Conservation (phyloP, 106 monocot genomes). For the Agapanthus africanus region DNA sequence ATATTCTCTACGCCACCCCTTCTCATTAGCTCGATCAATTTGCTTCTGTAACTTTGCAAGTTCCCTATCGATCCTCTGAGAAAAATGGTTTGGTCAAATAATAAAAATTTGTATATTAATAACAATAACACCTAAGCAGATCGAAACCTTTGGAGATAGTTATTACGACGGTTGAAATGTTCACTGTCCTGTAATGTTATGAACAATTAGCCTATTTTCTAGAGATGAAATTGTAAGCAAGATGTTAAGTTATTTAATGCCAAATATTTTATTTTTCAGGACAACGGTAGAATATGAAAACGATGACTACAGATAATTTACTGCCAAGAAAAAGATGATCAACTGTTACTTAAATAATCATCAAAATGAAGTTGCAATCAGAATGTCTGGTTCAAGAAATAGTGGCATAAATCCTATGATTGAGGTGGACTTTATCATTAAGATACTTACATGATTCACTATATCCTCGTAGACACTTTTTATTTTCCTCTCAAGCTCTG, state of each 20-base stretch:
- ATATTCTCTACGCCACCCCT: constrained; percentile 88
- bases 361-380: background rate
- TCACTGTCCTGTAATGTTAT: background rate
- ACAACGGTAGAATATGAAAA: background rate
- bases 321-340: no score
- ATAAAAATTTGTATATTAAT: background rate
- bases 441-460: constrained; percentile 52
- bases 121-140: background rate
- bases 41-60: constrained; percentile 32
- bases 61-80: constrained; percentile 63
- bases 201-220: background rate
- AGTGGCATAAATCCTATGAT: background rate
- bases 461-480: constrained; percentile 50
- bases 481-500: constrained; percentile 45
- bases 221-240: background rate
- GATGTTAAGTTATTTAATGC: background rate
- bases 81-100: constrained; percentile 3
- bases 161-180: background rate
- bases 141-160: background rate
- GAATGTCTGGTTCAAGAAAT: background rate
- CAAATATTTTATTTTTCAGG: background rate
- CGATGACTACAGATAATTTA: background rate
- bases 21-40: constrained; percentile 66
- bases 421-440: background rate
- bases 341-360: background rate